A percentile compares a stretch with the other conserved stretches of the same genome.
These are phyloP conservation scores for Phytophthora europaea DNA, from an alignment of 352 stramenopile genomes.

Conservation along the genomic window DNA sequence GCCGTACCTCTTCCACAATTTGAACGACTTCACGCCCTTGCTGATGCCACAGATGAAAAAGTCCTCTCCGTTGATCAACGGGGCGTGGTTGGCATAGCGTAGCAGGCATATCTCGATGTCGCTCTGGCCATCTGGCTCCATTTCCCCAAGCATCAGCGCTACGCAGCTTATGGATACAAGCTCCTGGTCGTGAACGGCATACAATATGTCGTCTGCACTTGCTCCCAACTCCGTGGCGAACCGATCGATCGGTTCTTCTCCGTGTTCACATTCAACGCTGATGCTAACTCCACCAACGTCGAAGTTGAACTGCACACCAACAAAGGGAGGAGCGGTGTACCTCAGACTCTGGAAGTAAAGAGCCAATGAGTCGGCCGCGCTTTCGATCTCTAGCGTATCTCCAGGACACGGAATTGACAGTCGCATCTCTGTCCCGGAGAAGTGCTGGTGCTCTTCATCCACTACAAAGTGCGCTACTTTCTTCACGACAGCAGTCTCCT, in stretches of 20 bases:
- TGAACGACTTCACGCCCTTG: slow-evolving; percentile 45
- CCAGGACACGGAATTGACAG: slow-evolving; percentile 64
- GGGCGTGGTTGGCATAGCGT: slow-evolving; percentile 81
- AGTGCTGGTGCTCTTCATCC: slow-evolving; percentile 65
- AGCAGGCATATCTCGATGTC: slow-evolving; percentile 72
- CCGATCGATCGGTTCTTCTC: slow-evolving; percentile 64
- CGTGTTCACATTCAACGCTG: slow-evolving; percentile 47
- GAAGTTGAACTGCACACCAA: slow-evolving; percentile 73
- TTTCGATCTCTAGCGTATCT: slow-evolving; percentile 44
- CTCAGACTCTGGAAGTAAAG: slow-evolving; percentile 79
- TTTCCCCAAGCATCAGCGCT: slow-evolving; percentile 46
- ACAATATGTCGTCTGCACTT: slow-evolving; percentile 53
- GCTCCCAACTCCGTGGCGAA: slow-evolving; percentile 62
- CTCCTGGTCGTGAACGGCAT: slow-evolving; percentile 45
- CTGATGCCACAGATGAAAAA: slow-evolving; percentile 67
- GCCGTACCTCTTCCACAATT: slow-evolving; percentile 69
- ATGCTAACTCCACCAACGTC: slow-evolving; percentile 50
- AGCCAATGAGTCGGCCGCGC: slow-evolving; percentile 56
- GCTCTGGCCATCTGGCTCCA: slow-evolving; percentile 10
- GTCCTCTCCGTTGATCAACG: slow-evolving; percentile 69
- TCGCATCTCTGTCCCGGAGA: slow-evolving; percentile 86
- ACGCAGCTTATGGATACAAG: slow-evolving; percentile 57
- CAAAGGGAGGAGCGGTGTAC: slow-evolving; percentile 61
- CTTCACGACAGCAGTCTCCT: slow-evolving; percentile 72
- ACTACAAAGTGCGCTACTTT: slow-evolving; percentile 68